A percentile compares a stretch with the other conserved stretches of the same genome.
phyloP scores from a whole-genome alignment of 768 basidiomycete genomes.

The Amanita phalloides region DNA sequence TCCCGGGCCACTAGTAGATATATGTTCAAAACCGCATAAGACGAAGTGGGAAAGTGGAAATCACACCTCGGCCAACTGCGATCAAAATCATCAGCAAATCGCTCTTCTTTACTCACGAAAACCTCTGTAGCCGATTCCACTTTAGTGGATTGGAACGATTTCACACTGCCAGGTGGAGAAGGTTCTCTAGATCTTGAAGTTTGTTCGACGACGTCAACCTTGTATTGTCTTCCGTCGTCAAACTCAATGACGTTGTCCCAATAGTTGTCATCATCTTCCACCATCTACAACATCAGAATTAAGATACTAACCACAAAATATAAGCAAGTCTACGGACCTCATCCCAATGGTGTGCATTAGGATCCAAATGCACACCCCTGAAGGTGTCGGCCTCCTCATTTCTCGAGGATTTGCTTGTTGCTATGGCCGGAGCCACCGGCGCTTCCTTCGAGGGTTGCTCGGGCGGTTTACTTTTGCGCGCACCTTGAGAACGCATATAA shows the following conservation, averaged over 20 bases:
- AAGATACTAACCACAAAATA: background rate
- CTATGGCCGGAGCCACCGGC: conserved; percentile 32
- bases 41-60: background rate
- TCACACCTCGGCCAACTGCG: conserved; percentile 81
- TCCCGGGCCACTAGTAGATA: background rate
- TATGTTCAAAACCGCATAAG: background rate
- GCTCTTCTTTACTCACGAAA: conserved; percentile 74
- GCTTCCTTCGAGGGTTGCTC: conserved; percentile 41
- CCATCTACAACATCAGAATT: conserved; percentile 42
- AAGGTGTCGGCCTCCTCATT: conserved; percentile 89
- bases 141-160: conserved; percentile 13
- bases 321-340: conserved; percentile 50
- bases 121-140: conserved; percentile 14
- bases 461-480: conserved; percentile 23
- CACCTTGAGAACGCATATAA: conserved; percentile 13
- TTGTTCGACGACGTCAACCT: conserved; percentile 45
- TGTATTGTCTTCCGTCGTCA: conserved; percentile 89
- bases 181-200: conserved; percentile 6
- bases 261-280: conserved; percentile 89
- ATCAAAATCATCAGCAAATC: conserved; percentile 92
- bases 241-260: conserved; percentile 89
- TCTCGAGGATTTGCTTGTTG: conserved; percentile 49
- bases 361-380: conserved; percentile 86
- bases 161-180: conserved; percentile 7
- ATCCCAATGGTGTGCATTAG: conserved; percentile 96